phyloP scores from a whole-genome alignment of 2,329 filamentous ascomycete genomes.

The Neonectria magnoliae region DNA sequence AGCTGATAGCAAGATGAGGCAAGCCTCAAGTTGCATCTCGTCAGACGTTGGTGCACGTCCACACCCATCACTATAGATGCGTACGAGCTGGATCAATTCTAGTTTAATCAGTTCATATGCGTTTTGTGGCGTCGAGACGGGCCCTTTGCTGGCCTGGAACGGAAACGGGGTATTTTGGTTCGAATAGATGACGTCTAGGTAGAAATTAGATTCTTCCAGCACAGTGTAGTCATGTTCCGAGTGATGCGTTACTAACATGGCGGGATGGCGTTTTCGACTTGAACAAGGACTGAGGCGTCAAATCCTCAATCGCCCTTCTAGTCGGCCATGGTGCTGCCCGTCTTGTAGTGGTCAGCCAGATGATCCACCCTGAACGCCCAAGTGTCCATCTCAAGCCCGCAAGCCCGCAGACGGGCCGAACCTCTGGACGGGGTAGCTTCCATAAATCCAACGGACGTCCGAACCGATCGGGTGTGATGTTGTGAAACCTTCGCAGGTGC shows the following conservation, averaged over 20 bases:
- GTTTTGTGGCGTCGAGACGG: slow-evolving; percentile 4
- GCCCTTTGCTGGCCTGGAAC: slow-evolving; percentile 22
- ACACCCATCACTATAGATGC: slow-evolving; percentile 11
- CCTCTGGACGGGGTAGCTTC: slow-evolving; percentile 2
- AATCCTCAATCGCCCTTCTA: slow-evolving; percentile 55
- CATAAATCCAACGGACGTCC: neutral
- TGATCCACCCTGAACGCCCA: slow-evolving; percentile 51
- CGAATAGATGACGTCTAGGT: slow-evolving; percentile 18
- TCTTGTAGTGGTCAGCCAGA: slow-evolving; percentile 52
- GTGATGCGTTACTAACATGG: slow-evolving; percentile 35
- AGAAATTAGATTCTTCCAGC: neutral
- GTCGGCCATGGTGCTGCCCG: slow-evolving; percentile 51
- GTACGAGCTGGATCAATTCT: slow-evolving; percentile 25
- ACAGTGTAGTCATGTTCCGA: neutral
- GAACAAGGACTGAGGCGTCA: slow-evolving; percentile 46
- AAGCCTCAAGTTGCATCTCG: slow-evolving; percentile 27
- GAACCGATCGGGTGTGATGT: slow-evolving; percentile 15
- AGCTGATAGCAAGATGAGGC: slow-evolving; percentile 21
- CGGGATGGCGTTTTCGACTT: slow-evolving; percentile 52
- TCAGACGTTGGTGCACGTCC: slow-evolving; percentile 10
- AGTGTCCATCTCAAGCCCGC: slow-evolving; percentile 46
- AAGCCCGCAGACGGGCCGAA: slow-evolving; percentile 49
- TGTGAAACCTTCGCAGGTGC: slow-evolving; percentile 51
- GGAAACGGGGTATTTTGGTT: slow-evolving; percentile 23
- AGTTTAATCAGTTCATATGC: slow-evolving; percentile 27